These are phyloP conservation scores for Aureobasidium sp. DNA, from an alignment of 2,329 filamentous ascomycete genomes.

Conservation along the genomic window DNA sequence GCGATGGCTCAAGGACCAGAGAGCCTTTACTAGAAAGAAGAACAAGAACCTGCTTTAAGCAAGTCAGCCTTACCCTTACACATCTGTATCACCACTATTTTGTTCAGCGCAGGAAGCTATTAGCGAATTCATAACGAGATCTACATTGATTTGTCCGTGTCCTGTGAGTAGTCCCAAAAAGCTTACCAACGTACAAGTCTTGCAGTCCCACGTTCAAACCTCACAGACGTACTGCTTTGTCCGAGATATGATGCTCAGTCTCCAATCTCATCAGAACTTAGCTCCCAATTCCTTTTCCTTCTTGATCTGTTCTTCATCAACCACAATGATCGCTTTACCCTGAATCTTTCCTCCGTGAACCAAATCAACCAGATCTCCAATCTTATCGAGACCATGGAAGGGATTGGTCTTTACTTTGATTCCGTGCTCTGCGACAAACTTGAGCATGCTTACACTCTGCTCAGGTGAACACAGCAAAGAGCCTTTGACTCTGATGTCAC, in stretches of 20 bases:
- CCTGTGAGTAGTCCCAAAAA: background rate
- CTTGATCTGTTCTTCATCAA: constrained; percentile 42
- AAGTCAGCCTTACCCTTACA: background rate
- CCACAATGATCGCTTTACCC: constrained; percentile 47
- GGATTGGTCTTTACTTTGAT: constrained; percentile 43
- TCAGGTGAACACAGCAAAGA: constrained; percentile 26
- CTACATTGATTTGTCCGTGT: background rate
- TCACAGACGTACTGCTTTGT: background rate
- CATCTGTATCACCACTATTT: background rate
- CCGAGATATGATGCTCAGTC: background rate
- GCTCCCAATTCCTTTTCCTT: constrained; percentile 32
- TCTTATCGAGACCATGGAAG: constrained; percentile 45
- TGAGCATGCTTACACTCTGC: constrained; percentile 27
- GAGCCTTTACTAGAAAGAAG: constrained; percentile 87
- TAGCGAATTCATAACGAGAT: background rate
- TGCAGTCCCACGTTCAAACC: background rate
- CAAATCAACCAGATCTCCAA: constrained; percentile 42
- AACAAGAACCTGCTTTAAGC: constrained; percentile 54
- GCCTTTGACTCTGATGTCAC: constrained; percentile 44
- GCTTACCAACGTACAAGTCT: background rate
- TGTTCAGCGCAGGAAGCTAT: constrained; percentile 7
- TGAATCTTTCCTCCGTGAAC: constrained; percentile 46
- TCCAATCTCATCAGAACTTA: constrained; percentile 19
- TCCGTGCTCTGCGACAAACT: constrained; percentile 28
- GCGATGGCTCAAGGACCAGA: constrained; percentile 94